These are phyloP conservation scores for Chrysanthemum lavandulifolium DNA, from an alignment of 129 eudicot genomes.

Conservation along the genomic window DNA sequence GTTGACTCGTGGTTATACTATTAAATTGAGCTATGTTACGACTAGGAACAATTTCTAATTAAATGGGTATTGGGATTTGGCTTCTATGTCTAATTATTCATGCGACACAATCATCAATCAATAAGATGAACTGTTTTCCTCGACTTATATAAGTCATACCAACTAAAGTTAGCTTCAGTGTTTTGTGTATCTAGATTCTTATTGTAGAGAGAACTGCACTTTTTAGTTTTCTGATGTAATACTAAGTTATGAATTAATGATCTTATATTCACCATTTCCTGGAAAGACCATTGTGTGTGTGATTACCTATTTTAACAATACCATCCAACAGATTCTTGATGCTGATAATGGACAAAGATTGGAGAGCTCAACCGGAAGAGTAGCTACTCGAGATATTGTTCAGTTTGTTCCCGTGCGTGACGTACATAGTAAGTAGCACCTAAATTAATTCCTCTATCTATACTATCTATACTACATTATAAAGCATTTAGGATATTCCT, in stretches of 20 bases:
- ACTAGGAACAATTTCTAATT: too few relatives aligned
- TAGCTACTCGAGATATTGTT: conserved; percentile 87
- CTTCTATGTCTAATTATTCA: too few relatives aligned
- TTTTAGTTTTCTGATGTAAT: background rate
- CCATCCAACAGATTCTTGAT: conserved; percentile 52
- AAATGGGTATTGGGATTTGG: too few relatives aligned
- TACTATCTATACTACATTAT: too few relatives aligned
- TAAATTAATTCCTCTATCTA: background rate
- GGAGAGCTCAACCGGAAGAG: conserved; percentile 79
- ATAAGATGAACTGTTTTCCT: too few relatives aligned
- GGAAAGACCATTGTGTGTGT: background rate
- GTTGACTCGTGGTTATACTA: too few relatives aligned
- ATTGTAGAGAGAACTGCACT: background rate
- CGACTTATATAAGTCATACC: background rate
- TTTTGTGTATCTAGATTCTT: background rate
- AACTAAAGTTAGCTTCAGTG: background rate
- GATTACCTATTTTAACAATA: background rate
- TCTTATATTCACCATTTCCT: background rate
- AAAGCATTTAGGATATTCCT: too few relatives aligned
- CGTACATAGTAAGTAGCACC: conserved; percentile 56
- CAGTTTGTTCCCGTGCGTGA: conserved; percentile 93
- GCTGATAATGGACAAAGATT: conserved; percentile 70
- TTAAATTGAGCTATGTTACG: too few relatives aligned
- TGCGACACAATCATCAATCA: too few relatives aligned
- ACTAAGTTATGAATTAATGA: background rate